Evolutionary conservation across 2,329 filamentous ascomycete genomes (phyloP).

Genomic region (Calonectria multiphialidica): DNA sequence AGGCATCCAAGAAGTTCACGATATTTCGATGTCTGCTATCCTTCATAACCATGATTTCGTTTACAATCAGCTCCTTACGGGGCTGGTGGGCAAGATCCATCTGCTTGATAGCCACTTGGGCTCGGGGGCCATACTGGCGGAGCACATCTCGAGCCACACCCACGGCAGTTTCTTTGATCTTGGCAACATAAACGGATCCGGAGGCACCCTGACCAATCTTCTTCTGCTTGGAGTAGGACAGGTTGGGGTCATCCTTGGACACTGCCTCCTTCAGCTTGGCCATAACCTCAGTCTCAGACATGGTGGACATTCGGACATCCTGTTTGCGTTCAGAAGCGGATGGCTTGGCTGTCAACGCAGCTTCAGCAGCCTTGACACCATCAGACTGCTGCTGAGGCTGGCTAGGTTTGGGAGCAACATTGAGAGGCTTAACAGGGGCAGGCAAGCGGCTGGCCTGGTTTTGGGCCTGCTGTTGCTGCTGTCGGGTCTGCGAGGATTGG

Average conservation of each 20-base stretch:
- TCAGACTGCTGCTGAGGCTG: conserved; percentile 66
- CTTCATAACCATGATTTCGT: conserved; percentile 99
- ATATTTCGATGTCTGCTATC: conserved; percentile 98
- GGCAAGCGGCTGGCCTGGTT: conserved; percentile 63
- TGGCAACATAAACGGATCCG: conserved; percentile 97
- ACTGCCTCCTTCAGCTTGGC: conserved; percentile 93
- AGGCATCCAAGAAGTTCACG: conserved; percentile 98
- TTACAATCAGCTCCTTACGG: conserved; percentile 97
- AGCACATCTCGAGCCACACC: conserved; percentile 87
- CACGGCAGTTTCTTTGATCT: conserved; percentile 89
- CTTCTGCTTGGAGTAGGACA: conserved; percentile 99
- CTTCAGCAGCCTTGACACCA: conserved; percentile 89
- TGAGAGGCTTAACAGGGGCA: conserved; percentile 81
- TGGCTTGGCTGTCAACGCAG: conserved; percentile 87
- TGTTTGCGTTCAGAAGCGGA: conserved; percentile 80
- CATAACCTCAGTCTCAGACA: conserved; percentile 98
- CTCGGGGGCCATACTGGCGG: conserved; percentile 81
- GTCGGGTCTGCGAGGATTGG: conserved; percentile 63
- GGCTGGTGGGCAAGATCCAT: conserved; percentile 99
- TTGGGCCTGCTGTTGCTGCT: conserved; percentile 59
- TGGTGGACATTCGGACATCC: conserved; percentile 97
- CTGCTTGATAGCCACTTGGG: conserved; percentile 98
- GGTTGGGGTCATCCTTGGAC: conserved; percentile 92
- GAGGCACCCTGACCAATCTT: conserved; percentile 99
- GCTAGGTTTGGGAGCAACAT: conserved; percentile 77